Evolutionary conservation across 805 yeast species (phyloP).

Genomic region (Clavispora phyllophila): DNA sequence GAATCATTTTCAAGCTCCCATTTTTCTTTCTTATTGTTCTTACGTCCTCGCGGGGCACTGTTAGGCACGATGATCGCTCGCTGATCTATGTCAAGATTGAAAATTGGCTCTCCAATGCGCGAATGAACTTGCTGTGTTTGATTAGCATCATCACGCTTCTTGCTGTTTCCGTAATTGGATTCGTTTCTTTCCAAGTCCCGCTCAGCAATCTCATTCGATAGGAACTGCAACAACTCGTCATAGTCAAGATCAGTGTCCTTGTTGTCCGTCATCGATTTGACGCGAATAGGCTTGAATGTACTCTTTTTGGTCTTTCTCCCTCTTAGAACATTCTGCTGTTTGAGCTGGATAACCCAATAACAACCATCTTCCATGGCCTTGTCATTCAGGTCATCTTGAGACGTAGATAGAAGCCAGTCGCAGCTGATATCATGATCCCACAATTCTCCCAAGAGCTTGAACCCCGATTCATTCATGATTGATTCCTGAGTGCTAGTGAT

Average conservation of each 20-base stretch:
- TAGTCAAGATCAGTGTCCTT: constrained; percentile 70
- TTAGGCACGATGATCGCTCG: constrained; percentile 66
- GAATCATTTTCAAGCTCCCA: constrained; percentile 76
- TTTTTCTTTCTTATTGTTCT: constrained; percentile 68
- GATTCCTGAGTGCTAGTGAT: constrained; percentile 63
- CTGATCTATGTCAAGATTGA: constrained; percentile 40
- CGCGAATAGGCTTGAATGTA: constrained; percentile 69
- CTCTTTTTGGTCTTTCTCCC: constrained; percentile 18
- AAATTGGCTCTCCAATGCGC: constrained; percentile 23
- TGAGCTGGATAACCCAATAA: constrained; percentile 71
- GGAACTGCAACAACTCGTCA: constrained; percentile 50
- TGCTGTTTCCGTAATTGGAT: neutral
- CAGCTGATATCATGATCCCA: constrained; percentile 82
- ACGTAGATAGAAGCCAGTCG: constrained; percentile 43
- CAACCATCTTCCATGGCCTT: constrained; percentile 67
- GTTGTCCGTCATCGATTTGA: constrained; percentile 56
- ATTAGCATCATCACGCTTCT: neutral
- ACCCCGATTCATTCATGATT: constrained; percentile 54
- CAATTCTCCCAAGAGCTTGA: constrained; percentile 54
- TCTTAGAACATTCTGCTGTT: constrained; percentile 49
- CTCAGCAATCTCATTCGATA: constrained; percentile 24
- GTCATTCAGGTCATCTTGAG: constrained; percentile 58
- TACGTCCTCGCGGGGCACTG: constrained; percentile 76
- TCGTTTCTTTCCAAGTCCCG: constrained; percentile 15
- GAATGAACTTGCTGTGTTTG: constrained; percentile 2